Base-by-base conservation (phyloP, 768 basidiomycete genomes). In the Suillus clintonianus region DNA sequence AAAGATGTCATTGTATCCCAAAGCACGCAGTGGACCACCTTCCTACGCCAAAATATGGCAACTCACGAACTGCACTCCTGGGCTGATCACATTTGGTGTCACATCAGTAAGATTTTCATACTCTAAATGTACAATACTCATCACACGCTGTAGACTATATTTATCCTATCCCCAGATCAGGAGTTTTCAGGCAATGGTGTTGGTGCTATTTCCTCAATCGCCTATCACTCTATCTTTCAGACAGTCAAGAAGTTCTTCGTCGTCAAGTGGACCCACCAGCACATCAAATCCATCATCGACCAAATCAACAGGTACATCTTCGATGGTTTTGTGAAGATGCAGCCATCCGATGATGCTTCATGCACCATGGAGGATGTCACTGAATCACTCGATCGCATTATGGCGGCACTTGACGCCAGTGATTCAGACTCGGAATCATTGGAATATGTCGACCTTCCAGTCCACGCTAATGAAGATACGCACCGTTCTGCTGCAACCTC, bases 181-280 rank as follows among this genome's bases (percentile, higher is more conserved):
- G 36, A 34, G 34, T 62, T 62, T n/a, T 47, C 43, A 6, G 30
- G 48, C 5, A 39, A 62, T 22, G 50, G 50, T 6, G 27, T 54
- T 22, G 61, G 61, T n/a, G 61, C 37, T 8, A 56, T 32, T n/a
- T 62, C 61, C 24, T 22, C 39, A 10, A 62, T 62, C 8, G 19
- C 15, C 0, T 62, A 62, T 53, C 37, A 37, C 24, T 50, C 53
- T 7, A 4, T 32, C 14, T 62, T 62, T 30, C 24, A 19, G 15
- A 36, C 15, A 6, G 53, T 39, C 51, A 62, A 56, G 45, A 41
- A 19, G 27, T 27, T 62, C 37, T 39, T 62, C 47, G 34, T 60
- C 4, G 17, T 37, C 9, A 27, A 36, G 48, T 47, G 60, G 32
- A 14, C 19, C 47, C 43, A 24, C 24, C 24, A 41, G 30, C 3